Base-by-base conservation (phyloP, 2,329 filamentous ascomycete genomes). In the Gremmenia infestans region DNA sequence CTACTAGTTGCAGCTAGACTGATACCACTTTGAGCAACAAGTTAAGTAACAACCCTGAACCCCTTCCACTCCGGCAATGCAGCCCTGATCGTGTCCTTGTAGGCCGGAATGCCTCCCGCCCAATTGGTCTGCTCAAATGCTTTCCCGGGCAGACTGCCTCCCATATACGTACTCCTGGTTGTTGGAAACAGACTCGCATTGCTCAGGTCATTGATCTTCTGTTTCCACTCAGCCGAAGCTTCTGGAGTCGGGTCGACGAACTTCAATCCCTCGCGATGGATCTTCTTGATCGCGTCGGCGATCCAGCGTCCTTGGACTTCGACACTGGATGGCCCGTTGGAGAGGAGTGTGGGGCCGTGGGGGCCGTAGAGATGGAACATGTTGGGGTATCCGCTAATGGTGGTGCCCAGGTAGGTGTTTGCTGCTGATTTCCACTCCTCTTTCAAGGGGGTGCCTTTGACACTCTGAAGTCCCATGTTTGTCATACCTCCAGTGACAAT, bases 341-440 rank as follows among this genome's bases (percentile, higher is more conserved):
- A 23, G 11, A 25, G 25, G 15, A 37, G 23, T 1, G 64, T 19
- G 42, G 50, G 45, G 47, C 53, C 70, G 37, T 76, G 73, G 1
- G 74, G 74, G 0, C 73, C 73, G 53, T 72, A 74, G 7, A 68
- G 65, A 55, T 76, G 75, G 68, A 80, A 78, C 67, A 79, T 71
- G 51, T 81, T 80, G 0, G 76, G 75, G 59, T 76, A 78, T 3
- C 71, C 70, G 11, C 69, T 60, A 15, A 74, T 70, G 0, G 72
- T 70, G 12, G 74, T 70, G 1, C 77, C 78, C 1, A 79, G 60
- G 5, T 67, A 63, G 0, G 72, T 72, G 32, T 54, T 59, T 4
- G 68, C 65, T 4, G 70, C 70, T 2, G 69, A 52, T 7, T 60
- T 55, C 71, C 71, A 74, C 4, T 65, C 60, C 3, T 74, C 67